phyloP scores from a whole-genome alignment of 768 basidiomycete genomes.

The Scleroderma bovista region DNA sequence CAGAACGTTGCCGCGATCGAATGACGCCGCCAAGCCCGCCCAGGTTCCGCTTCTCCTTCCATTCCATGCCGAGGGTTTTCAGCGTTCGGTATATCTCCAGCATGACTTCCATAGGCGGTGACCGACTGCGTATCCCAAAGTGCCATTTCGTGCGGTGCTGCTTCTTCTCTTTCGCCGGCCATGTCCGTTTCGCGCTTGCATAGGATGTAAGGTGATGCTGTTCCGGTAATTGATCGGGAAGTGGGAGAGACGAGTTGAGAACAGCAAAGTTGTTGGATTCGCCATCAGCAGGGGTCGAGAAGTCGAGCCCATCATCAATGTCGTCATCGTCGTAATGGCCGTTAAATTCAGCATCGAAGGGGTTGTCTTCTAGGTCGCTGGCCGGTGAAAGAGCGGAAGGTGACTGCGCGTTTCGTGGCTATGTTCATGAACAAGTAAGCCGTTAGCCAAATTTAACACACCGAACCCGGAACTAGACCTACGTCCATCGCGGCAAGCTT shows the following conservation, averaged over 20 bases:
- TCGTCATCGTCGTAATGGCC: slow-evolving; percentile 43
- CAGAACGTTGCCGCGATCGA: slow-evolving; percentile 25
- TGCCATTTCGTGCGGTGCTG: slow-evolving; percentile 90
- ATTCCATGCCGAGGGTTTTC: slow-evolving; percentile 90
- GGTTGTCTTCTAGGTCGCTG: slow-evolving; percentile 64
- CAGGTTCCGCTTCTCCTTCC: slow-evolving; percentile 85
- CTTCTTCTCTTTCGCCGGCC: slow-evolving; percentile 56
- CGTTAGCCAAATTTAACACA: slow-evolving; percentile 5
- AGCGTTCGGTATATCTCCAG: slow-evolving; percentile 94
- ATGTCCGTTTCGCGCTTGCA: slow-evolving; percentile 42
- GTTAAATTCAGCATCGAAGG: slow-evolving; percentile 73
- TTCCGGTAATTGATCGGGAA: slow-evolving; percentile 57
- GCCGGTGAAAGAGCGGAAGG: slow-evolving; percentile 63
- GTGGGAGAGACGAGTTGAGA: slow-evolving; percentile 82
- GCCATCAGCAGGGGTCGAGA: slow-evolving; percentile 33
- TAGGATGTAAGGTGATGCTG: slow-evolving; percentile 71
- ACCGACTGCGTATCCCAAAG: slow-evolving; percentile 92
- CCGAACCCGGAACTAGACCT: slow-evolving; percentile 37
- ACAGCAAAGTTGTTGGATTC: slow-evolving; percentile 72
- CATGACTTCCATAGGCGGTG: slow-evolving; percentile 99
- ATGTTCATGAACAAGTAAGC: slow-evolving; percentile 1
- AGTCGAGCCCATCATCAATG: slow-evolving; percentile 49
- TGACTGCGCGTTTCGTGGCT: slow-evolving; percentile 71
- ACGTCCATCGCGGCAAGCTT: slow-evolving; percentile 78
- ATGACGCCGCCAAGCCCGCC: slow-evolving; percentile 60